Conservation (phyloP, 345 rosid genomes). For the Mallotus nudiflorus region DNA sequence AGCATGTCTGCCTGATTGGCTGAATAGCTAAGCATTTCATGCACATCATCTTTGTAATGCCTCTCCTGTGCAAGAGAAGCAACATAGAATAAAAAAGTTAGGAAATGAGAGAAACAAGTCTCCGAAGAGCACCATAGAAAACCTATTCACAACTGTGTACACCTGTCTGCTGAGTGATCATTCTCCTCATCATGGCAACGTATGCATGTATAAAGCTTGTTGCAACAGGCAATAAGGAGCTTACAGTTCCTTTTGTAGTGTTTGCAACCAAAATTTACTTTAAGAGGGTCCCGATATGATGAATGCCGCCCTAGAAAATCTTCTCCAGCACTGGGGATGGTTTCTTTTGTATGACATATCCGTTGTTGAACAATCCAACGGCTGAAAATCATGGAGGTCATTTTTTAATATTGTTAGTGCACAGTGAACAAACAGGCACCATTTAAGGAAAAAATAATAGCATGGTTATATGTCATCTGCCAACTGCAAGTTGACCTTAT, state of each 20-base stretch:
- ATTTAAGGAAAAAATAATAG: background rate
- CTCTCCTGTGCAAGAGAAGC: conserved; percentile 45
- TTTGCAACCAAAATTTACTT: conserved; percentile 58
- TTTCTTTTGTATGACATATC: conserved; percentile 32
- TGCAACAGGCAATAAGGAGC: conserved; percentile 70
- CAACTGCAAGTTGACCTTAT: conserved; percentile 2
- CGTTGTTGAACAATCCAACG: conserved; percentile 64
- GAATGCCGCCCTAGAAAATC: conserved; percentile 56
- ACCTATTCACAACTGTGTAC: conserved; percentile 10
- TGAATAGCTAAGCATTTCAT: conserved; percentile 76
- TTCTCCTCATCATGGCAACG: conserved; percentile 80
- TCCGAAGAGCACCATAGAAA: background rate
- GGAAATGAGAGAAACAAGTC: conserved; percentile 1
- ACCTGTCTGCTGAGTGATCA: conserved; percentile 79
- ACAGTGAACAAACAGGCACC: background rate
- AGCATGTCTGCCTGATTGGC: conserved; percentile 57
- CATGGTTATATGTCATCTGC: conserved; percentile 5
- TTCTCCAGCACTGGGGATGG: conserved; percentile 33
- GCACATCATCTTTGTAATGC: conserved; percentile 76
- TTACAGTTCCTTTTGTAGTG: conserved; percentile 83
- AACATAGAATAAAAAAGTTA: conserved; percentile 8
- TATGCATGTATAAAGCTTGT: conserved; percentile 62
- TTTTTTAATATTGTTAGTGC: conserved; percentile 23
- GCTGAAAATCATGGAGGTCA: conserved; percentile 50
- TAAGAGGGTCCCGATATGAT: conserved; percentile 51